Evolutionary conservation across 2,329 filamentous ascomycete species (phyloP), one percentile per base, ranked within the genome.

Genomic region (Clathrospora elynae): DNA sequence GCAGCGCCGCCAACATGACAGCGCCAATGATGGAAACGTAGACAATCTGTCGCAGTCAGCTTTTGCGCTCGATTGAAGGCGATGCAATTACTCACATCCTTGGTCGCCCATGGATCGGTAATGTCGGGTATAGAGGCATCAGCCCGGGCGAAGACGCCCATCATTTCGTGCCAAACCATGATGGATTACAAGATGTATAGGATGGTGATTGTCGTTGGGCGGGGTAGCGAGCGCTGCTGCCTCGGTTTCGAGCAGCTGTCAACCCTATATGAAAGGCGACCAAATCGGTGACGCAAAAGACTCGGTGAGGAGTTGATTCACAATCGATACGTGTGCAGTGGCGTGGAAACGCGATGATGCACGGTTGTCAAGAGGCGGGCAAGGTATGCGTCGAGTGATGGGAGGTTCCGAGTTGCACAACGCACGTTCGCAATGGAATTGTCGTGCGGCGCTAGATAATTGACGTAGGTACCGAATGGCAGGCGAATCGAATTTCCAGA

Each of bases 11-110:
- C 16, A 93, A 61, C 84, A 96, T 90, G 35, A 96, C 77, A 5
- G 86, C 71, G 12, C 88, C 88, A 23, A 96, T 80, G 55, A 96
- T 86, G 42, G 84, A 76, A 6, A 91, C 86, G 67, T 95, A 96
- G 42, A 92, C 76, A 58, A 96, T 90, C 89, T 97, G 46, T 20
- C 2, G 17, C 12, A 13, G 53, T 66, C 46, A 63, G 56, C 42
- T 35, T 23, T 12, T 31, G 24, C 18, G 10, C 19, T 18, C 10
- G 4, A 17, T 18, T 26, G 4, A 13, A 22, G 3, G 19, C 13
- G 34, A n/a, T 10, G 3, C n/a, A 9, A 16, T 17, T 30, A 68
- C 71, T 67, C 41, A 73, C 71, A 51, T 73, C 68, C 45, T 72
- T 71, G 45, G 53, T 53, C 5, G 66, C 55, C 71, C 71, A 73